phyloP scores from a whole-genome alignment of 352 stramenopile species.

The Phytopythium delawarense region DNA sequence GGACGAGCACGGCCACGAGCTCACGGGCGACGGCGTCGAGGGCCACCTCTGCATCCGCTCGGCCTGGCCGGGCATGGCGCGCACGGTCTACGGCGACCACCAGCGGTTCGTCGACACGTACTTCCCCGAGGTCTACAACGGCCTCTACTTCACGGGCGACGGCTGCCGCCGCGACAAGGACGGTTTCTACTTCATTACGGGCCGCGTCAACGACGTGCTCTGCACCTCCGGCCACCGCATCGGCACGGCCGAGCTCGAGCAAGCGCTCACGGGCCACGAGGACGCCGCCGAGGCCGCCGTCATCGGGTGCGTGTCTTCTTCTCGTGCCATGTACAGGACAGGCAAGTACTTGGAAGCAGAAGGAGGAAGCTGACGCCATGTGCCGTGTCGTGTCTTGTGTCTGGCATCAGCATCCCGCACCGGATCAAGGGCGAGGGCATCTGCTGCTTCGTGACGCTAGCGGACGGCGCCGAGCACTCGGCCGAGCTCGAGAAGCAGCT shows the following conservation, averaged over 20 bases:
- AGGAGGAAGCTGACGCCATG: neutral
- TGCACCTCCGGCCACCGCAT: conserved; percentile 93
- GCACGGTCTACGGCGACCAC: conserved; percentile 94
- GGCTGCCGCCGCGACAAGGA: conserved; percentile 88
- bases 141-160: conserved; percentile 97
- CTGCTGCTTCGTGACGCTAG: conserved; percentile 92
- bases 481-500: conserved; percentile 59
- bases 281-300: conserved; percentile 93
- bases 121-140: conserved; percentile 91
- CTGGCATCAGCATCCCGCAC: conserved; percentile 75
- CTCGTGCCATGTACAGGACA: no score
- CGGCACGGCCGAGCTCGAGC: conserved; percentile 87
- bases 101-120: conserved; percentile 96
- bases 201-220: conserved; percentile 97
- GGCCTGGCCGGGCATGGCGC: conserved; percentile 95
- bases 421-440: conserved; percentile 97
- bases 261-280: conserved; percentile 89
- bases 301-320: conserved; percentile 54
- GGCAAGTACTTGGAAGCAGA: no score
- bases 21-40: conserved; percentile 83
- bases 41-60: conserved; percentile 95
- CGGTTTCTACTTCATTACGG: conserved; percentile 99
- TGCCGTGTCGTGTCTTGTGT: neutral
- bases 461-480: conserved; percentile 65
- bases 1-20: conserved; percentile 84